A percentile compares a stretch with the other conserved stretches of the same genome.
phyloP scores from a whole-genome alignment of 495 filamentous ascomycete species.

The Trichocladium uniseriatum region DNA sequence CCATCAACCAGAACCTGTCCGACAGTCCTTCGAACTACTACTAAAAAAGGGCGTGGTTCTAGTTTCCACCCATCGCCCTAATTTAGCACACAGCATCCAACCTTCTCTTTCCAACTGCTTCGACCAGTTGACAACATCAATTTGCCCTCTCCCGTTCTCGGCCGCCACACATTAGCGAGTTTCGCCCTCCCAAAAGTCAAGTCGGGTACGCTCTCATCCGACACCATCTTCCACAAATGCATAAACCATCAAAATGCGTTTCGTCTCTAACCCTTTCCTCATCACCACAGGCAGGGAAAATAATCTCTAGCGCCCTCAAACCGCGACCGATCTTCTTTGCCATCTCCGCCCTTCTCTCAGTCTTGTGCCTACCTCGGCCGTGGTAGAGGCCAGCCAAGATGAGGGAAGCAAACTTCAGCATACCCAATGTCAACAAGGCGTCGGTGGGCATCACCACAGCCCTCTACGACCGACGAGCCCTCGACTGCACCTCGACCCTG shows the following conservation, averaged over 20 bases:
- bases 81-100: background rate
- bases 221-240: background rate
- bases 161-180: slow-evolving; percentile 1
- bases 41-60: background rate
- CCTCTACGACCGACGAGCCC: slow-evolving; percentile 90
- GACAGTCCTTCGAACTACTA: background rate
- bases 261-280: slow-evolving; percentile 9
- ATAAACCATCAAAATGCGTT: slow-evolving; percentile 6
- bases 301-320: background rate
- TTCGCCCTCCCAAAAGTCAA: slow-evolving; percentile 1
- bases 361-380: slow-evolving; percentile 27
- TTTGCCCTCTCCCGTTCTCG: background rate
- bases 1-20: slow-evolving; percentile 5
- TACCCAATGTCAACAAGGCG: slow-evolving; percentile 98
- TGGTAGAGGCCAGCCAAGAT: slow-evolving; percentile 47
- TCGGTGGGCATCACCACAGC: slow-evolving; percentile 98
- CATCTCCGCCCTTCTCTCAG: slow-evolving; percentile 17
- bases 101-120: slow-evolving; percentile 8
- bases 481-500: slow-evolving; percentile 95
- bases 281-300: background rate
- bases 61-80: background rate
- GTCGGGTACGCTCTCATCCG: slow-evolving; percentile 4
- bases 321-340: background rate
- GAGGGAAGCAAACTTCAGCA: slow-evolving; percentile 99
- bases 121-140: background rate